Evolutionary conservation across 106 monocot genomes (phyloP), one percentile per base, ranked within the genome.

Genomic region (Agapanthus africanus): DNA sequence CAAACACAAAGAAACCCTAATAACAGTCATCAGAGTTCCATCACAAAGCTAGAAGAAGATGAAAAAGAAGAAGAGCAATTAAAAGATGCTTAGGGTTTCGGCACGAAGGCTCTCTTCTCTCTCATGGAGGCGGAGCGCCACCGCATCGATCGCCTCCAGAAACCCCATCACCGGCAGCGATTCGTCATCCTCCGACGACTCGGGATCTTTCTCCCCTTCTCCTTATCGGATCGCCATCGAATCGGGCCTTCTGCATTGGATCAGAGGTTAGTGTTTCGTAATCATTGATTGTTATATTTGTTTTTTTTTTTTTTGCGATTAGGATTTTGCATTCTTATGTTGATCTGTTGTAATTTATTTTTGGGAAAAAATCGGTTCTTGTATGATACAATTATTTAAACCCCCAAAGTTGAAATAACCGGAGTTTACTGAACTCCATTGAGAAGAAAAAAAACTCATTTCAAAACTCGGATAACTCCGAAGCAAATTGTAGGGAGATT

Each of bases 1-100:
- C n/a, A n/a, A n/a, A n/a, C n/a, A n/a, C 16, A 61, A 61, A 32
- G 34, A 61, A 61, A 19, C 60, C 60, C 60, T 36, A 61, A 61
- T 11, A n/a, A n/a, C n/a, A n/a, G n/a, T n/a, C n/a, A n/a, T n/a
- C n/a, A n/a, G n/a, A n/a, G n/a, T 34, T 7, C 7, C 34, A 10
- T 11, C 52, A 11, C 25, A 22, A 0, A 28, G 56, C 26, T 2
- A 21, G 22, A 2, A 2, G 46, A 46, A 46, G n/a, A n/a, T n/a
- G 50, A 50, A 50, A 21, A 50, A 50, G 19, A 50, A 21, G 26
- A 16, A 56, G 56, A 30, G 14, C 26, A 9, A 3, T 16, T 22
- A 32, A 0, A 61, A 61, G 19, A 61, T 61, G 60, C 60, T 61
- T 16, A 33, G 60, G 60, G 60, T 61, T 35, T 61, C 35, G 10